phyloP scores from a whole-genome alignment of 495 filamentous ascomycete species.

The Aspergillus mulundensis region DNA sequence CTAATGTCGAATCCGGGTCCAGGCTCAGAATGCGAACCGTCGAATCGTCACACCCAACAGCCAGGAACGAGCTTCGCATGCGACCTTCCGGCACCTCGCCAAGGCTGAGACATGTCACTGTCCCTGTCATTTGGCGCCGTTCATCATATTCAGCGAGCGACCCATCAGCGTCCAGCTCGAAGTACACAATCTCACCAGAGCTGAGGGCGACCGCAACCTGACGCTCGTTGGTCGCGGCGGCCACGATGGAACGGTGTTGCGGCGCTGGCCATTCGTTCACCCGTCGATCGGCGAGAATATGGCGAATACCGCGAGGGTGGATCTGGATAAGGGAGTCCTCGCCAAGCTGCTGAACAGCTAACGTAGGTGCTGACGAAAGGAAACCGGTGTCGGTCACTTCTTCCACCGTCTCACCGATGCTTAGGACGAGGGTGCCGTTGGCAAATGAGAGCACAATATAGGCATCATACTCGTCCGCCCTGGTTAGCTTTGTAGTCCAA shows the following conservation, averaged over 20 bases:
- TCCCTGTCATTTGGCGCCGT: conserved; percentile 92
- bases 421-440: conserved; percentile 77
- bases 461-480: conserved; percentile 77
- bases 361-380: conserved; percentile 74
- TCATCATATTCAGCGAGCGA: conserved; percentile 92
- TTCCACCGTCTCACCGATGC: conserved; percentile 94
- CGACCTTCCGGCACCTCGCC: conserved; percentile 91
- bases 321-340: conserved; percentile 92
- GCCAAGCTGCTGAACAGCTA: conserved; percentile 90
- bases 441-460: conserved; percentile 69
- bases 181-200: conserved; percentile 95
- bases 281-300: conserved; percentile 72
- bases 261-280: conserved; percentile 95
- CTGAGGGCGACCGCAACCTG: conserved; percentile 92
- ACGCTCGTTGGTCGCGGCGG: conserved; percentile 88
- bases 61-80: conserved; percentile 79
- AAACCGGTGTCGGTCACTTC: conserved; percentile 93
- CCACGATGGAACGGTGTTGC: conserved; percentile 89
- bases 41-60: conserved; percentile 94
- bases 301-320: conserved; percentile 89
- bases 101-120: conserved; percentile 86
- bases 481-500: conserved; percentile 91
- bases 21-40: conserved; percentile 89
- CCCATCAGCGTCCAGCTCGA: conserved; percentile 92
- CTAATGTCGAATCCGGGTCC: conserved; percentile 83